Percentiles rank a stretch among this genome's conserved stretches.
These are phyloP conservation scores for Mycena capillaripes DNA, from an alignment of 768 basidiomycete genomes.

Conservation along the genomic window DNA sequence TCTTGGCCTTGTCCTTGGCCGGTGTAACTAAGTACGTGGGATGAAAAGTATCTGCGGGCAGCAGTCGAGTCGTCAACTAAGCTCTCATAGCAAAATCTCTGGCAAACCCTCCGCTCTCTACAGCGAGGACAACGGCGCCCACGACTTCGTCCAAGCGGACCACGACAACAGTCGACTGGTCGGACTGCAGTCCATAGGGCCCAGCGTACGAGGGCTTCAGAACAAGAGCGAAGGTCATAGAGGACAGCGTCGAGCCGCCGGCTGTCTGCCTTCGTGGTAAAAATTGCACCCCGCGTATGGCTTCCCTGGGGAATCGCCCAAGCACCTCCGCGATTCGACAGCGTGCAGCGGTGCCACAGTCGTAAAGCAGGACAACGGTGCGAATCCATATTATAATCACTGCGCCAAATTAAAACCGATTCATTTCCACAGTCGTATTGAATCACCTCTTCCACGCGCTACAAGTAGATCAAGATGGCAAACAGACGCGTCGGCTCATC, in stretches of 20 bases:
- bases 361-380: slow-evolving; percentile 49
- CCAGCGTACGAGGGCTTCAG: slow-evolving; percentile 23
- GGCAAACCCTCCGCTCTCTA: background rate
- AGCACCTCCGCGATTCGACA: background rate
- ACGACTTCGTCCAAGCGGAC: slow-evolving; percentile 39
- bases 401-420: too few species aligned
- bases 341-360: background rate
- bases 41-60: too few species aligned
- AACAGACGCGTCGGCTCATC: slow-evolving; percentile 39
- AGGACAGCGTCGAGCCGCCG: background rate
- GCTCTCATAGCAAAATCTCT: background rate
- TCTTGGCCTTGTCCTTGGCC: too few species aligned
- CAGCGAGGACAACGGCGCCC: slow-evolving; percentile 22
- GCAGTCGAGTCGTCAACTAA: too few species aligned
- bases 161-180: slow-evolving; percentile 21
- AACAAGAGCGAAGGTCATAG: background rate
- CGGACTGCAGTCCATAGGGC: slow-evolving; percentile 23
- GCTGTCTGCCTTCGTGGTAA: background rate
- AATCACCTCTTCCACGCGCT: slow-evolving; percentile 21
- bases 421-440: too few species aligned
- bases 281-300: background rate
- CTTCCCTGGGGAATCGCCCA: background rate
- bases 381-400: too few species aligned
- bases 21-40: too few species aligned
- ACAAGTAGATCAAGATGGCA: slow-evolving; percentile 45